These are phyloP conservation scores for Pulveroboletus sp. DNA, from an alignment of 768 basidiomycete genomes.

Conservation along the genomic window DNA sequence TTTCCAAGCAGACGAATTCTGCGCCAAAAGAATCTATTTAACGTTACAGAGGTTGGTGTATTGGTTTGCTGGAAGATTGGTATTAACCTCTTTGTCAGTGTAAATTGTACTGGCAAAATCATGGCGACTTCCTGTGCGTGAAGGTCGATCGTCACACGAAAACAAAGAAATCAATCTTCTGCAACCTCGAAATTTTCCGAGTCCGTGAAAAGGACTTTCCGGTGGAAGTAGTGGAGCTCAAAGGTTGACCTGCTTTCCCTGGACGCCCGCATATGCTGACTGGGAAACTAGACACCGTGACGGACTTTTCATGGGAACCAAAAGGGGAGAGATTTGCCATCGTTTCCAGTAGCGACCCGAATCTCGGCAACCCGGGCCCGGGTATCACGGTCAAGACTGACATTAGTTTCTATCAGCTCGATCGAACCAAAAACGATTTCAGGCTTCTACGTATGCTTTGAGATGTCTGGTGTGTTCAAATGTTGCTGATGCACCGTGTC, in stretches of 20 bases:
- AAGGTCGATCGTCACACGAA: constrained; percentile 99
- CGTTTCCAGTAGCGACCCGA: constrained; percentile 91
- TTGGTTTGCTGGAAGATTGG: constrained; percentile 2
- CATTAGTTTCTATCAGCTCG: constrained; percentile 93
- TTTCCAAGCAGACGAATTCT: constrained; percentile 84
- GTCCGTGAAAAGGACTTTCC: constrained; percentile 97
- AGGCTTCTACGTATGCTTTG: constrained; percentile 69
- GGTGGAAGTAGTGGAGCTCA: constrained; percentile 95
- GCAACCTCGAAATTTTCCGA: constrained; percentile 97
- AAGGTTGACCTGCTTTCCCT: constrained; percentile 52
- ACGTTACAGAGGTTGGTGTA: constrained; percentile 84
- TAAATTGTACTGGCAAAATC: constrained; percentile 97
- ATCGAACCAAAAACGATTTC: constrained; percentile 92
- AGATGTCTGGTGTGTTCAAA: neutral
- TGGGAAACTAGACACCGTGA: constrained; percentile 70
- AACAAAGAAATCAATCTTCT: constrained; percentile 97
- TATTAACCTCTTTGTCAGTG: constrained; percentile 52
- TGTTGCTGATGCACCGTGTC: constrained; percentile 11
- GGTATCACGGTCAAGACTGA: constrained; percentile 96
- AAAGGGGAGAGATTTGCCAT: constrained; percentile 95
- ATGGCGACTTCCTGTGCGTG: constrained; percentile 97
- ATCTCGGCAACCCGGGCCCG: constrained; percentile 84
- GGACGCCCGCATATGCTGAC: constrained; percentile 5
- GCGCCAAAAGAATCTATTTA: constrained; percentile 96
- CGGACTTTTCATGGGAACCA: constrained; percentile 99